Base-by-base conservation (phyloP, 768 basidiomycete species). In the Phanerochaete sordida region DNA sequence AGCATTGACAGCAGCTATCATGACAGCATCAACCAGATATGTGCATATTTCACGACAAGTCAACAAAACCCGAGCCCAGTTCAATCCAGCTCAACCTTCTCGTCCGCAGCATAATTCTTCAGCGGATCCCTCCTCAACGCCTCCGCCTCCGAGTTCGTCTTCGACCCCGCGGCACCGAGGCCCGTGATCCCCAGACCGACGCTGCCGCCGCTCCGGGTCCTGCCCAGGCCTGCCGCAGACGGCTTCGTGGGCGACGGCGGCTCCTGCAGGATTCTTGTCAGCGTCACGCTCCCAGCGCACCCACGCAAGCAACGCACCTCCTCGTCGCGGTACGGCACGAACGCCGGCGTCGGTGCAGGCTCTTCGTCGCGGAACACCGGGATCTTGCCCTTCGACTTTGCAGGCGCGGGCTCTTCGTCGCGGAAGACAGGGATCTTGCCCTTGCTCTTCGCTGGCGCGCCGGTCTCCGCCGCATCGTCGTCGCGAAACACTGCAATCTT, bases 101-200 rank as follows among this genome's bases (percentile, higher is more conserved):
- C 45, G 11, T 61, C 68, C 23, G 65, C 69, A 16, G 68, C 65
- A 71, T 92, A 91, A 68, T 93, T 92, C 77, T 90, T 91, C 69
- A 93, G 73, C 1, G 91, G 91, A 69, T 91, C 88, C 65, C 83
- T 89, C 61, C 90, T 78, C 59, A 93, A 69, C 1, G 88, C 90
- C 68, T 93, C 91, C 31, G 88, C 88, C 71, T 91, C 90, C 1
- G 86, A 83, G 30, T 79, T 73, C 39, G 79, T 72, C 24, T 70
- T 65, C 23, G 54, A 23, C 53, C 58, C 19, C 55, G 77, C 73
- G 87, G 89, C 54, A 79, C 77, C 57, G 19, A 47, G 26, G 15
- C 56, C 56, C 3, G 15, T 19, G 39, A 58, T 58, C 23, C 47
- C 57, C 19, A 49, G 27, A 9, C 57, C 57, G 24, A 58, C 47